phyloP scores from a whole-genome alignment of 306 rosid species.

The Cucurbita maxima region DNA sequence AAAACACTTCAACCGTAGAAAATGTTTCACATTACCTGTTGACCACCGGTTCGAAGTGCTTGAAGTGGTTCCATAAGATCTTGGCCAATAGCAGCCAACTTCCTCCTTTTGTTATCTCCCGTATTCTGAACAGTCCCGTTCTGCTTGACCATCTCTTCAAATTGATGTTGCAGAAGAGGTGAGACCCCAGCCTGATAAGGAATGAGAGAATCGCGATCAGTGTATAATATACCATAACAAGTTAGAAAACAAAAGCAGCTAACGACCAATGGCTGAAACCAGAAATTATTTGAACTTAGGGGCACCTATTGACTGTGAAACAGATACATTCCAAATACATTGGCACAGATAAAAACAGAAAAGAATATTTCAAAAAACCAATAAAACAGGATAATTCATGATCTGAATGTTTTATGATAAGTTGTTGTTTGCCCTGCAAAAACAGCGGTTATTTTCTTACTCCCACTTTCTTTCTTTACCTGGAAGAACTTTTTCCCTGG shows the following conservation, averaged over 20 bases:
- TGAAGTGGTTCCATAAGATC: conserved; percentile 83
- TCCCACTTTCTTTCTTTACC: not conserved
- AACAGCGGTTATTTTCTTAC: not conserved
- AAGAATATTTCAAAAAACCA: not conserved
- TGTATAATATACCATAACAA: not conserved
- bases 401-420: not conserved
- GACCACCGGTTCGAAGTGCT: conserved; percentile 60
- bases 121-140: conserved; percentile 27
- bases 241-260: not conserved
- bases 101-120: conserved; percentile 41
- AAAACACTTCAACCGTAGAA: not conserved
- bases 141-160: conserved; percentile 59
- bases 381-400: not conserved
- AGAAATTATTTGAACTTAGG: not conserved
- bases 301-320: not conserved
- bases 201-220: not conserved
- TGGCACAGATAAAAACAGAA: not conserved
- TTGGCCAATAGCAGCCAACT: conserved; percentile 73
- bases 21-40: conserved; percentile 42
- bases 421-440: not conserved
- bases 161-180: conserved; percentile 64
- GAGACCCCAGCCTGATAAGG: conserved; percentile 70
- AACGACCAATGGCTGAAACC: not conserved
- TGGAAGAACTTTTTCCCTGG: not conserved
- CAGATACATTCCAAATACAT: not conserved